A percentile compares a stretch with the other conserved stretches of the same genome.
Conservation (phyloP, 768 basidiomycete genomes). For the Leccinum ochraceum region DNA sequence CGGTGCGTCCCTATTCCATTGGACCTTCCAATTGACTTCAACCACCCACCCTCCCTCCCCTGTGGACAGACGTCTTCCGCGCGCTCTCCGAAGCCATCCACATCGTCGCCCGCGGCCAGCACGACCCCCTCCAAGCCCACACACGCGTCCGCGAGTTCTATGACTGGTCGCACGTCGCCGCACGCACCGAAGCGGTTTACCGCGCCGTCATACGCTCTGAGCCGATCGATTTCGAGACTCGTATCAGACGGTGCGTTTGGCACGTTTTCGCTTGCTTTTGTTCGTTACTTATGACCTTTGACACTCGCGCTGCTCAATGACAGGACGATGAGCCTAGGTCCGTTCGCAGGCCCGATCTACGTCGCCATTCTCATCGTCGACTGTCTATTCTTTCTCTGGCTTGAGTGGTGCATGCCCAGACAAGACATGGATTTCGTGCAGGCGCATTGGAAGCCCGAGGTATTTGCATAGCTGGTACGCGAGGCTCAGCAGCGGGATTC, state of each 20-base stretch:
- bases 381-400: slow-evolving; percentile 80
- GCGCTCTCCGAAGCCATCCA: slow-evolving; percentile 81
- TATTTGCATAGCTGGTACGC: slow-evolving; percentile 21
- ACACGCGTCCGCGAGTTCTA: slow-evolving; percentile 81
- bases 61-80: slow-evolving; percentile 69
- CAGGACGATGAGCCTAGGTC: slow-evolving; percentile 77
- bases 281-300: neutral
- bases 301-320: neutral
- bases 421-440: slow-evolving; percentile 75
- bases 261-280: neutral
- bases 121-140: slow-evolving; percentile 78
- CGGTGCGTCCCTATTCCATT: slow-evolving; percentile 49
- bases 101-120: slow-evolving; percentile 63
- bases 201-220: slow-evolving; percentile 58
- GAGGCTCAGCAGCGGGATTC: neutral
- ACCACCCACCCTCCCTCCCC: neutral
- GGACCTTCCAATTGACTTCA: neutral
- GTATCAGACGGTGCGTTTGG: slow-evolving; percentile 66
- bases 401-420: slow-evolving; percentile 85
- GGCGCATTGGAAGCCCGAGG: slow-evolving; percentile 55
- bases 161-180: slow-evolving; percentile 78
- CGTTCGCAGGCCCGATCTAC: slow-evolving; percentile 84
- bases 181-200: slow-evolving; percentile 85
- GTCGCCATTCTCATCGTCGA: slow-evolving; percentile 87
- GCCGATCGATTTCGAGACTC: slow-evolving; percentile 71